Evolutionary conservation across 1,284 basidiomycete genomes (phyloP).

Genomic region (Ceratorhiza oryzae-sativae): DNA sequence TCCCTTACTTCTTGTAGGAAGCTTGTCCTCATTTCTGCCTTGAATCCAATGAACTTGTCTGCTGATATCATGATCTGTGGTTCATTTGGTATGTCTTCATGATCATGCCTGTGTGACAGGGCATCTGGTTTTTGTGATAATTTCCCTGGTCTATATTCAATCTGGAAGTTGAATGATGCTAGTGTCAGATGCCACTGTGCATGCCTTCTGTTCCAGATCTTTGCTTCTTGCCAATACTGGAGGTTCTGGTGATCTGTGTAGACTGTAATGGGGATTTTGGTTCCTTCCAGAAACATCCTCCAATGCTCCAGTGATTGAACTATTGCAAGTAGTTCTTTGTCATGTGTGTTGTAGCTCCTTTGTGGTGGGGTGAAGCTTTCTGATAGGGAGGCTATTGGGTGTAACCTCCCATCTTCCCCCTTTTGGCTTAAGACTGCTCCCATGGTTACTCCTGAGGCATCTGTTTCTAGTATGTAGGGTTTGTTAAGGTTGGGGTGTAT

Average conservation of each 20-base stretch:
- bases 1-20: neutral
- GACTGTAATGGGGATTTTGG: conserved; percentile 16
- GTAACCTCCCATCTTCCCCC: neutral
- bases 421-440: conserved; percentile 36
- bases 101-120: conserved; percentile 49
- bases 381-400: conserved; percentile 34
- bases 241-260: too few species aligned
- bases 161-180: too few species aligned
- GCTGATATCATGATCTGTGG: neutral
- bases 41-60: neutral
- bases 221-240: neutral
- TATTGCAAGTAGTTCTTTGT: conserved; percentile 48
- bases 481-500: conserved; percentile 10
- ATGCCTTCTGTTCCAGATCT: conserved; percentile 31
- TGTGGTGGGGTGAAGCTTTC: conserved; percentile 45
- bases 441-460: neutral
- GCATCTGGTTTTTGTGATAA: too few species aligned
- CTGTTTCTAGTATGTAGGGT: conserved; percentile 29
- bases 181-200: neutral
- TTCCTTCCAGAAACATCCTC: conserved; percentile 34
- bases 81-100: conserved; percentile 50
- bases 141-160: too few species aligned
- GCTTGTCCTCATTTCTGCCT: conserved; percentile 34
- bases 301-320: conserved; percentile 5
- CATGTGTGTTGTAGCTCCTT: too few species aligned